Evolutionary conservation across 164 flowering plant species (phyloP).

Genomic region (Stephania cephalantha): DNA sequence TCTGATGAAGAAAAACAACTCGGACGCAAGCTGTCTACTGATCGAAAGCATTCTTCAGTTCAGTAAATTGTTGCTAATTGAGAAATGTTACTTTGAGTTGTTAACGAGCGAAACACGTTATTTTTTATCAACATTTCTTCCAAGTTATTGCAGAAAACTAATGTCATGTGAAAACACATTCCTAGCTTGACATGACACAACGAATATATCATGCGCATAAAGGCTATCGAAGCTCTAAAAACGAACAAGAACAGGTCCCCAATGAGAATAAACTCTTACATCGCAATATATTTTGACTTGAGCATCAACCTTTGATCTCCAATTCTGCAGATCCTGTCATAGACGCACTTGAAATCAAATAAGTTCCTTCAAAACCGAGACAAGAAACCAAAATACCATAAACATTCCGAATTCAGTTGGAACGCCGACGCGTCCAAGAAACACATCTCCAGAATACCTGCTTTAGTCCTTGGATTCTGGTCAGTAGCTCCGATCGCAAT

Average conservation of each 20-base stretch:
- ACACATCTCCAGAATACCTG: neutral
- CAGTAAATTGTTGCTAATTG: too few relatives aligned
- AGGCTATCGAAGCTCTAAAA: neutral
- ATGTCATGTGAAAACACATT: neutral
- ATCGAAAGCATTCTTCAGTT: too few relatives aligned
- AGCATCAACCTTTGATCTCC: neutral
- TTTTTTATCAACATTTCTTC: too few relatives aligned
- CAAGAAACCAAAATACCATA: neutral
- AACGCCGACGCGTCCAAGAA: neutral
- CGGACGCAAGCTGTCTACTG: too few relatives aligned
- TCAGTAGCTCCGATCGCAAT: neutral
- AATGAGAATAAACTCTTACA: neutral
- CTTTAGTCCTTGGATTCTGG: neutral
- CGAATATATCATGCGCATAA: neutral
- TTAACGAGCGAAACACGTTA: too few relatives aligned
- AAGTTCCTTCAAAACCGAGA: too few relatives aligned
- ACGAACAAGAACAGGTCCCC: neutral
- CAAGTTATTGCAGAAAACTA: too few relatives aligned
- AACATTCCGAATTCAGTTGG: neutral
- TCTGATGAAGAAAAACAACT: too few relatives aligned
- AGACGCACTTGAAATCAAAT: neutral
- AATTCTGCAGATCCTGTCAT: neutral
- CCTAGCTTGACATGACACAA: neutral
- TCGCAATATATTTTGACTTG: neutral
- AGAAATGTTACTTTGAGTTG: too few relatives aligned